Percentiles rank a stretch among this genome's conserved stretches.
Conservation (phyloP, 768 basidiomycete species). For the Hydnomerulius pinastri region DNA sequence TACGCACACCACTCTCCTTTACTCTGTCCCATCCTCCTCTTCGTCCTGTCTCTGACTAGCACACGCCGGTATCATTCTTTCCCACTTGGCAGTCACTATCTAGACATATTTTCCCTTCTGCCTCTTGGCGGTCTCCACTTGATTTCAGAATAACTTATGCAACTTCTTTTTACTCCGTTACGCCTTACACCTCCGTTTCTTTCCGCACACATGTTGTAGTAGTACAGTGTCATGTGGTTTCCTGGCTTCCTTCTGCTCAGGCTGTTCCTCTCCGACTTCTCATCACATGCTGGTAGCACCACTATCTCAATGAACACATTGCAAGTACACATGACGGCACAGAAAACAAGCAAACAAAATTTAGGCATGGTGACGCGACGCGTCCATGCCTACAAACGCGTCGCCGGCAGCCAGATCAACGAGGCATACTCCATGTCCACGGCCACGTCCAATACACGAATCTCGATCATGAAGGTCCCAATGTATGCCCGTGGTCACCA, state of each 20-base stretch:
- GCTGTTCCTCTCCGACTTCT: neutral
- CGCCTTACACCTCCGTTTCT: neutral
- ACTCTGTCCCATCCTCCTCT: neutral
- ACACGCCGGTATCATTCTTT: constrained; percentile 1
- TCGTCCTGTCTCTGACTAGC: neutral
- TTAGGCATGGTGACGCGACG: neutral
- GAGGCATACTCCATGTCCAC: neutral
- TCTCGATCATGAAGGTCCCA: neutral
- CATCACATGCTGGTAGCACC: neutral
- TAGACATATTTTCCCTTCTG: too few relatives aligned
- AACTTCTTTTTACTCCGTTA: constrained; percentile 10
- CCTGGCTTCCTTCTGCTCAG: neutral
- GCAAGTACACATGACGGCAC: too few relatives aligned
- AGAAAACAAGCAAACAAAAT: neutral
- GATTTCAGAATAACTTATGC: constrained; percentile 25
- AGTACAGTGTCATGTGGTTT: constrained; percentile 27
- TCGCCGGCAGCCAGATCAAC: neutral
- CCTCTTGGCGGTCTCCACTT: constrained; percentile 1
- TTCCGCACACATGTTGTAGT: constrained; percentile 25
- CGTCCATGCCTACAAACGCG: neutral
- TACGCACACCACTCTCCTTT: constrained; percentile 23
- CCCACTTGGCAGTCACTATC: constrained; percentile 7
- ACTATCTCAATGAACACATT: too few relatives aligned
- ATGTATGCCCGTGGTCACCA: neutral
- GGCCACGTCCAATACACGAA: neutral